These are phyloP conservation scores for Sphagnum fallax DNA, from an alignment of 228 moss, liverwort and hornwort species.

Conservation along the genomic window DNA sequence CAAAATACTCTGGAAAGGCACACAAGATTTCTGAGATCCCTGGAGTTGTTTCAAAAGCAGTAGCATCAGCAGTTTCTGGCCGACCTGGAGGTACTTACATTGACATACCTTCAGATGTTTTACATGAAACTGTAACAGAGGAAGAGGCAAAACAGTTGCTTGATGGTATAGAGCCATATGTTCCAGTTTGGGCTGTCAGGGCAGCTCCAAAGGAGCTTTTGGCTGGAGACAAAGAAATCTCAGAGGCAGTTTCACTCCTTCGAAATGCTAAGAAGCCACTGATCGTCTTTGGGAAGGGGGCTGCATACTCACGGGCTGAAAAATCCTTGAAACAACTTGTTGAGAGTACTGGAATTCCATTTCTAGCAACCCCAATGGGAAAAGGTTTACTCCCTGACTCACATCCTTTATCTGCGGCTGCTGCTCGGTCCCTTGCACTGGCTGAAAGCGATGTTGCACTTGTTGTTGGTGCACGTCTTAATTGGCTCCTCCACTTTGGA, in stretches of 20 bases:
- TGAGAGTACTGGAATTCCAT: constrained; percentile 79
- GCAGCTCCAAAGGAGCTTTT: constrained; percentile 27
- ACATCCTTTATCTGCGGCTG: constrained; percentile 72
- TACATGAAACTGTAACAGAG: constrained; percentile 74
- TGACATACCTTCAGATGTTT: constrained; percentile 86
- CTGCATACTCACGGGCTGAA: constrained; percentile 82
- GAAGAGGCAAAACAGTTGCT: constrained; percentile 55
- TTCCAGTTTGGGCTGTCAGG: constrained; percentile 43
- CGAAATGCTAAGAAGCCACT: constrained; percentile 80
- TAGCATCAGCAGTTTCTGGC: constrained; percentile 49
- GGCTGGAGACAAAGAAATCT: constrained; percentile 32
- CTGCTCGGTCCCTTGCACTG: constrained; percentile 78
- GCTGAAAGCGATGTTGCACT: constrained; percentile 76
- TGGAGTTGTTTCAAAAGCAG: constrained; percentile 55
- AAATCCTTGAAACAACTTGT: constrained; percentile 50
- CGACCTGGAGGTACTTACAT: constrained; percentile 86
- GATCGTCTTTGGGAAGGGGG: constrained; percentile 92
- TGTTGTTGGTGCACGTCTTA: constrained; percentile 78
- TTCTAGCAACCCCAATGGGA: constrained; percentile 91
- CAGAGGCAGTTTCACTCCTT: constrained; percentile 52
- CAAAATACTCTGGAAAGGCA: constrained; percentile 88
- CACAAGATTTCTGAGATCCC: constrained; percentile 71
- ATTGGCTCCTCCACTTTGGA: constrained; percentile 98
- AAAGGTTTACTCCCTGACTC: constrained; percentile 87
- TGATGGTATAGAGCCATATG: constrained; percentile 31